These are phyloP conservation scores for Neurospora pannonica DNA, from an alignment of 495 filamentous ascomycete species.

Conservation along the genomic window DNA sequence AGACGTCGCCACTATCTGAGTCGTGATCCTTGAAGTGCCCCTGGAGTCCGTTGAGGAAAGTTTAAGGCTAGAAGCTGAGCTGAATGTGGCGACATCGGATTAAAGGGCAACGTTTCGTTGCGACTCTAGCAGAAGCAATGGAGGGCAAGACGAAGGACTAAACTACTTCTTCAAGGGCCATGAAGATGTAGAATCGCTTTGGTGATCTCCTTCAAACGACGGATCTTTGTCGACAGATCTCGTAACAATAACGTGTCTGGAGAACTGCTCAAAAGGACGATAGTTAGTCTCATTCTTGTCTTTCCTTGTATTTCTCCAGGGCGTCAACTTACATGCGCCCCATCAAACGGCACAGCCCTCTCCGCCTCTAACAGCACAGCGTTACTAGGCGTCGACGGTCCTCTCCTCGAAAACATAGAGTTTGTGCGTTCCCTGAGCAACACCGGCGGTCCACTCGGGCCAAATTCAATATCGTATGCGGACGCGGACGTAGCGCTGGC, in stretches of 20 bases:
- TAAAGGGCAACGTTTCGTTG: background rate
- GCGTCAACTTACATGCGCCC: background rate
- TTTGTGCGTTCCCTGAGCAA: background rate
- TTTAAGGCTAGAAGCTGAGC: too few species aligned
- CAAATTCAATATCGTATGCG: background rate
- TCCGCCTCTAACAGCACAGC: background rate
- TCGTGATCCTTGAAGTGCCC: background rate
- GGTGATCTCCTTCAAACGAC: background rate
- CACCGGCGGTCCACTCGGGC: background rate
- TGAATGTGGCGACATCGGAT: background rate
- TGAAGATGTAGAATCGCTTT: background rate
- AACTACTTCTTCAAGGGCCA: background rate
- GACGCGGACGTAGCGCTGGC: background rate
- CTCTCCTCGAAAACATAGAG: background rate
- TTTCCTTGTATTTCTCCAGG: accelerated
- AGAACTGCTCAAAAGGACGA: background rate
- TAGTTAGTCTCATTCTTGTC: background rate
- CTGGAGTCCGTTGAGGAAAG: background rate
- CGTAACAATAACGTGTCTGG: background rate
- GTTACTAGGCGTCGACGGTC: background rate
- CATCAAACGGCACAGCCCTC: background rate
- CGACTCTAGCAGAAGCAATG: background rate
- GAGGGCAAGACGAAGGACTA: background rate
- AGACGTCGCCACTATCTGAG: background rate
- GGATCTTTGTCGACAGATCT: background rate